Conservation (phyloP, 1,284 basidiomycete species). For the Ustilago curta region DNA sequence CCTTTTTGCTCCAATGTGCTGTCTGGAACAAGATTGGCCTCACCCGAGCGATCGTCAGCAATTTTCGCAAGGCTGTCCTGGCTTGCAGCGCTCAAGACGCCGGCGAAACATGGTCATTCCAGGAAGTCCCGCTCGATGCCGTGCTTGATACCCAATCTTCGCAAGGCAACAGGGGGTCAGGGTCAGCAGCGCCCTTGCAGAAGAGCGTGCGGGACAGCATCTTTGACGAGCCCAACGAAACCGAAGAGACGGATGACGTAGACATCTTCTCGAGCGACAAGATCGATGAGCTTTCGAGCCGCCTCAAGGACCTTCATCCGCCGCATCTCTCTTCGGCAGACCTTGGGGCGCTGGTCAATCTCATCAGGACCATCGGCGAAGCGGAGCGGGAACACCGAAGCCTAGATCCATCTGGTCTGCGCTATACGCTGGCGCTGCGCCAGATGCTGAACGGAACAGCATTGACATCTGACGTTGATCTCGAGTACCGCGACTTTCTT, state of each 20-base stretch:
- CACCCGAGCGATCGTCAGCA: conserved; percentile 40
- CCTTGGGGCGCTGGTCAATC: conserved; percentile 80
- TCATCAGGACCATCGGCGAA: conserved; percentile 89
- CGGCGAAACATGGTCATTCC: conserved; percentile 32
- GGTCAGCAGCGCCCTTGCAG: background rate
- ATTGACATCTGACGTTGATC: conserved; percentile 21
- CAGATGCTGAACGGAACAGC: conserved; percentile 24
- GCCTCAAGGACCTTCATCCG: conserved; percentile 76
- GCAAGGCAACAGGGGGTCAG: background rate
- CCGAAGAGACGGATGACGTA: background rate
- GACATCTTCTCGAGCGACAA: conserved; percentile 19
- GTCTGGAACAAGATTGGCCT: conserved; percentile 41
- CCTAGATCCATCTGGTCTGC: conserved; percentile 85
- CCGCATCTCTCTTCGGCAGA: conserved; percentile 82
- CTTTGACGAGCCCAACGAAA: conserved; percentile 29
- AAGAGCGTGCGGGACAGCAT: conserved; percentile 8
- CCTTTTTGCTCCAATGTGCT: conserved; percentile 47
- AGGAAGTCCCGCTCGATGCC: conserved; percentile 22
- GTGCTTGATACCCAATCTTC: conserved; percentile 15
- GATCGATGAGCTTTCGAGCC: conserved; percentile 36
- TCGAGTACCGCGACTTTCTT: conserved; percentile 89
- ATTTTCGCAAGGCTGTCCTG: conserved; percentile 26
- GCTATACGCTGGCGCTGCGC: conserved; percentile 48
- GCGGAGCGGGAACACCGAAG: conserved; percentile 86
- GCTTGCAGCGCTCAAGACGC: conserved; percentile 24